Percentiles rank a stretch among this genome's conserved stretches.
Conservation (phyloP, 1,284 basidiomycete species). For the Schizophyllum commune region DNA sequence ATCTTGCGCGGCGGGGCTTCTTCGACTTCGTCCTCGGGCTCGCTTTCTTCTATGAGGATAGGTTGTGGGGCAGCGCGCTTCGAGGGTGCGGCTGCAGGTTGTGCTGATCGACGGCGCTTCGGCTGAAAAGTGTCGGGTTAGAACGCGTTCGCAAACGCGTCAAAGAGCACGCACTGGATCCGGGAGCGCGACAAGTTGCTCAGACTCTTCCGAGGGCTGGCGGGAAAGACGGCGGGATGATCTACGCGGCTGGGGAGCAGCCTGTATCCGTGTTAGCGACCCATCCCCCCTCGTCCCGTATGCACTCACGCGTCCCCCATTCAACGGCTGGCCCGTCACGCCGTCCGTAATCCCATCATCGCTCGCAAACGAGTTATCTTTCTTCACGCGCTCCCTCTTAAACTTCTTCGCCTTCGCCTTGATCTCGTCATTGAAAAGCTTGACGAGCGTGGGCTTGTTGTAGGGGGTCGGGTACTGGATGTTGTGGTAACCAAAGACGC, state of each 20-base stretch:
- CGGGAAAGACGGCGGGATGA: conserved; percentile 46
- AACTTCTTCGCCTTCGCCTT: conserved; percentile 53
- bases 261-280: not conserved
- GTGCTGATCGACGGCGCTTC: conserved; percentile 60
- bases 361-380: conserved; percentile 63
- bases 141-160: conserved; percentile 1
- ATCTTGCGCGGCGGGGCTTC: conserved; percentile 51
- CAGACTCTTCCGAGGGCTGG: conserved; percentile 29
- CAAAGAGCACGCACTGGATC: conserved; percentile 37
- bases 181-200: conserved; percentile 29
- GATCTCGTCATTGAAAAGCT: conserved; percentile 74
- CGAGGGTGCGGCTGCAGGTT: conserved; percentile 50
- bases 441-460: conserved; percentile 82
- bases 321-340: conserved; percentile 58
- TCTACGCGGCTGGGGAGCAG: conserved; percentile 29
- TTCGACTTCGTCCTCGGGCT: conserved; percentile 52
- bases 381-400: conserved; percentile 58
- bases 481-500: conserved; percentile 78
- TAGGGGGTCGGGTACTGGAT: conserved; percentile 71
- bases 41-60: conserved; percentile 63
- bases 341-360: conserved; percentile 77
- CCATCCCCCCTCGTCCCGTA: no score
- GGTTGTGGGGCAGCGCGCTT: conserved; percentile 32
- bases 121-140: conserved; percentile 30
- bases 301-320: conserved; percentile 36